These are phyloP conservation scores for Cryptococcus floricola DNA, from an alignment of 1,284 basidiomycete genomes.

Conservation along the genomic window DNA sequence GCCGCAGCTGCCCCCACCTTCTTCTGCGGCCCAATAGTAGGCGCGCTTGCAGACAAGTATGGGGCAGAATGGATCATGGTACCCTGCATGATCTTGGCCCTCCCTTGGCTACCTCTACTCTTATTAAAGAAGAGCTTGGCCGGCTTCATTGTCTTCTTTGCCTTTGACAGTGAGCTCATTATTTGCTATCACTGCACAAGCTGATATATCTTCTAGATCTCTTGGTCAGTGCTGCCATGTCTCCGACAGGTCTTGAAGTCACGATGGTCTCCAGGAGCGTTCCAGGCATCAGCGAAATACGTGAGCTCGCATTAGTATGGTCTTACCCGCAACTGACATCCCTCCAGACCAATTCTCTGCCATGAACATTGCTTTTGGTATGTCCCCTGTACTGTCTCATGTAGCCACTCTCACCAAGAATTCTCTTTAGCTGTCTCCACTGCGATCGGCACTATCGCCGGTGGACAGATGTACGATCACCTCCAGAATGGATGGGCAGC, in stretches of 20 bases:
- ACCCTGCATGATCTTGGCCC: slow-evolving; percentile 54
- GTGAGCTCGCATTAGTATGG: slow-evolving; percentile 9
- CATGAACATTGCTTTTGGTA: slow-evolving; percentile 42
- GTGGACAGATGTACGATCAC: slow-evolving; percentile 44
- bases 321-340: not conserved
- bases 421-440: slow-evolving; percentile 22
- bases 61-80: slow-evolving; percentile 61
- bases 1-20: slow-evolving; percentile 63
- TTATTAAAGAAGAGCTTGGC: slow-evolving; percentile 56
- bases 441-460: slow-evolving; percentile 36
- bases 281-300: slow-evolving; percentile 42
- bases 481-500: slow-evolving; percentile 35
- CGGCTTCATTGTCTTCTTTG: slow-evolving; percentile 55
- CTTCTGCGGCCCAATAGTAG: slow-evolving; percentile 61
- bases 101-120: slow-evolving; percentile 66
- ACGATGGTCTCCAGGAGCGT: slow-evolving; percentile 24
- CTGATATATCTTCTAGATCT: slow-evolving; percentile 9
- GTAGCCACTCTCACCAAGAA: not conserved
- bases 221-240: slow-evolving; percentile 18
- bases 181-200: not conserved
- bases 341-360: slow-evolving; percentile 38
- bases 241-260: slow-evolving; percentile 28
- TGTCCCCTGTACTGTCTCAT: slow-evolving; percentile 2
- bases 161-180: slow-evolving; percentile 15
- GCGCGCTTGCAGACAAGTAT: slow-evolving; percentile 60